A percentile compares a stretch with the other conserved stretches of the same genome.
Evolutionary conservation across 2,329 filamentous ascomycete genomes (phyloP).

Genomic region (Cladosporium velox): DNA sequence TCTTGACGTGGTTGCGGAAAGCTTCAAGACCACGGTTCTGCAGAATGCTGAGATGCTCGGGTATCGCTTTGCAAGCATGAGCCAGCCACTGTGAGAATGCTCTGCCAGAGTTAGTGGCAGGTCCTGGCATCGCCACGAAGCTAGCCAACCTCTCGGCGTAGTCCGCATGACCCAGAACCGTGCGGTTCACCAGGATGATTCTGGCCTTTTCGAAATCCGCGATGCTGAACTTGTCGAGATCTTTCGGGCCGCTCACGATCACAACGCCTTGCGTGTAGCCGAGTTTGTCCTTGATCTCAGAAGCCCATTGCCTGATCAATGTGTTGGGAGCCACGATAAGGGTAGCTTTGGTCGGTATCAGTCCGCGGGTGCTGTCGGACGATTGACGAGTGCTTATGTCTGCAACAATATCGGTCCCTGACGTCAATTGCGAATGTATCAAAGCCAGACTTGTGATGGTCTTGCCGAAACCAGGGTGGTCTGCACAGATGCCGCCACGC

Average conservation of each 20-base stretch:
- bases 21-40: conserved; percentile 33
- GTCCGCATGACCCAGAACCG: conserved; percentile 46
- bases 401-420: neutral
- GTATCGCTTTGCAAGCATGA: conserved; percentile 38
- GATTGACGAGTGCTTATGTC: neutral
- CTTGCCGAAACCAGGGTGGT: conserved; percentile 68
- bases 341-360: conserved; percentile 56
- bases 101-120: conserved; percentile 45
- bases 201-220: conserved; percentile 50
- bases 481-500: conserved; percentile 63
- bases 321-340: conserved; percentile 60
- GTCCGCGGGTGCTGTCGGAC: conserved; percentile 25
- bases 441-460: conserved; percentile 62
- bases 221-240: conserved; percentile 48
- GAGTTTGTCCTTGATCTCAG: conserved; percentile 51
- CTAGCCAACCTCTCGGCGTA: conserved; percentile 55
- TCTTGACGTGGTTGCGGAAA: conserved; percentile 35
- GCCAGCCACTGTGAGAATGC: conserved; percentile 58
- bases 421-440: conserved; percentile 45
- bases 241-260: conserved; percentile 42
- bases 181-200: conserved; percentile 59
- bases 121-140: conserved; percentile 52
- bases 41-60: conserved; percentile 44
- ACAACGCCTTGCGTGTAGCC: conserved; percentile 49
- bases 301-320: conserved; percentile 60